Evolutionary conservation across 2,329 filamentous ascomycete genomes (phyloP).

Genomic region (Fusarium bulbicola): DNA sequence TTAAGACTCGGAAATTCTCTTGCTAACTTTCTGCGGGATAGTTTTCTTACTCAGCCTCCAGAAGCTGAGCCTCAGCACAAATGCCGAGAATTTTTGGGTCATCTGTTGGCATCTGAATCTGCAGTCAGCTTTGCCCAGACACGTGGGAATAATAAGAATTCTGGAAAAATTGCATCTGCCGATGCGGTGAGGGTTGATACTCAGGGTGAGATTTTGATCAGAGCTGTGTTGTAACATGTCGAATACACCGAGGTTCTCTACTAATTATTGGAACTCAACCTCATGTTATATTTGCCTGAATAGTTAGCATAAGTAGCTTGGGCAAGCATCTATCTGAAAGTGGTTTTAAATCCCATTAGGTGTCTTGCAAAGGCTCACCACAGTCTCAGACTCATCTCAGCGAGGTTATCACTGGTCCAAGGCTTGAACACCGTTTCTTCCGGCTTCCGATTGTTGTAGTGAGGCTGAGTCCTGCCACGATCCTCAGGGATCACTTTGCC

Average conservation of each 20-base stretch:
- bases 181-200: neutral
- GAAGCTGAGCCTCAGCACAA: neutral
- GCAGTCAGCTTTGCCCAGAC: neutral
- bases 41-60: neutral
- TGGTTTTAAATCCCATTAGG: no score
- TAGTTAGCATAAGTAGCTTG: no score
- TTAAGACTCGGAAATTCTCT: no score
- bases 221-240: no score
- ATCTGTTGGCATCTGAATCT: neutral
- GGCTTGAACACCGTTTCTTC: rapidly evolving
- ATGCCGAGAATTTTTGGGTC: neutral
- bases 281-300: rapidly evolving
- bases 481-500: neutral
- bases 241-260: no score
- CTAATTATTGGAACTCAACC: no score
- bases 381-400: no score
- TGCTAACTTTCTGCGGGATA: neutral
- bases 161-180: no score
- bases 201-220: neutral
- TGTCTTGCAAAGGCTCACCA: no score
- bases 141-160: neutral
- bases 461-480: neutral
- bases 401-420: neutral
- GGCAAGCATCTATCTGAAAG: rapidly evolving
- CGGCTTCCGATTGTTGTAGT: neutral